Evolutionary conservation across 2,329 filamentous ascomycete species (phyloP), one percentile per base, ranked within the genome.

Genomic region (Phaeosphaeriaceae sp.): DNA sequence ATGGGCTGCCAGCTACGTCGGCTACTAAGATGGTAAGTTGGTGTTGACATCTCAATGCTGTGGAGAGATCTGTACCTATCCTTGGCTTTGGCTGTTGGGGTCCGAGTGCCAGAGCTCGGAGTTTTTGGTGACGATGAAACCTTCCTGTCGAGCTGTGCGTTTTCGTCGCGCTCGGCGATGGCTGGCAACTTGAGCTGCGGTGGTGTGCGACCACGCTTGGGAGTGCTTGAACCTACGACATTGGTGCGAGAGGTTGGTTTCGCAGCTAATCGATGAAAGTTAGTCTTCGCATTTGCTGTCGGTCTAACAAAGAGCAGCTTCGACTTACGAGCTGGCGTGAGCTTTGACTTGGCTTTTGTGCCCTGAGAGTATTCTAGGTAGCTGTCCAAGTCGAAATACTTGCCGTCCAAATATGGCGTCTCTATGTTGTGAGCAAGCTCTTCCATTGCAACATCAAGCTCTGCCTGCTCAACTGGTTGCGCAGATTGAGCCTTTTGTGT

Each of bases 371-470:
- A 27, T 6, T 51, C 19, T 11, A 56, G 17, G 41, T 60, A 60
- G n/a, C 33, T 40, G 20, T 51, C 52, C 20, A 53, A 46, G 6
- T 36, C 54, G 31, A 56, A 56, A n/a, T 60, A 60, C 33, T 51
- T 57, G 6, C 27, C 49, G 11, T 58, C 45, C 6, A 52, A n/a
- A 33, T 31, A 41, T 11, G 25, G 25, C 13, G 4, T 17, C 20
- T 53, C 31, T 13, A 11, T 11, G 13, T 36, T 11, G 31, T 11
- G 31, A 11, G 31, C 9, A 4, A 20, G 5, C 9, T 9, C 40
- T 15, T 53, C 45, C 2, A 44, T 36, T 36, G 31, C 11, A 15
- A 13, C 13, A 11, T 36, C 15, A 10, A 6, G 19, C 11, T 46
- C 20, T 9, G 44, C 19, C 48, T 47, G 2, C 7, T 36, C 2